These are phyloP conservation scores for Lasiodiplodia gonubiensis DNA, from an alignment of 2,329 filamentous ascomycete species.

Conservation along the genomic window DNA sequence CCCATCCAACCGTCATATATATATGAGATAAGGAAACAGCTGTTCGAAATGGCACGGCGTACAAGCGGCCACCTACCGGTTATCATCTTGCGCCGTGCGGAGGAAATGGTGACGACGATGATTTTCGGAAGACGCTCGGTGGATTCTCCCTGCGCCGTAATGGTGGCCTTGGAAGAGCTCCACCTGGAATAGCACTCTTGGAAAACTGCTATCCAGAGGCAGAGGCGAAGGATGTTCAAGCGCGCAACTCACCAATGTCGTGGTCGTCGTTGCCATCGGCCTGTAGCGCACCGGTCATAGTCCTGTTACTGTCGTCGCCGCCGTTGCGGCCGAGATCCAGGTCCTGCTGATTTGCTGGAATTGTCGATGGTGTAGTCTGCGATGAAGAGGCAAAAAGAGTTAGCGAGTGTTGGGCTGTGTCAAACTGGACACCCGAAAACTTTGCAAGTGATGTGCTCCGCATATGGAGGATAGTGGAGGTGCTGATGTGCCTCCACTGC, in stretches of 20 bases:
- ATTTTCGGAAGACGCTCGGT: not conserved
- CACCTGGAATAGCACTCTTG: not conserved
- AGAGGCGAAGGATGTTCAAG: conserved; percentile 10
- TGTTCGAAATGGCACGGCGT: not conserved
- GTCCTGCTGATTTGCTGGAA: conserved; percentile 25
- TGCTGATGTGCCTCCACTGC: conserved; percentile 15
- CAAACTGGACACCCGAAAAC: conserved; percentile 22
- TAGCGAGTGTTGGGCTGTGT: conserved; percentile 6
- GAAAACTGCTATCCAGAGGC: not conserved
- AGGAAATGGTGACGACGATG: not conserved
- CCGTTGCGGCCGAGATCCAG: conserved; percentile 24
- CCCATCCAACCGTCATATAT: conserved; percentile 4
- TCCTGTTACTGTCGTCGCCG: conserved; percentile 6
- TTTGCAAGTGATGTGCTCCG: conserved; percentile 25
- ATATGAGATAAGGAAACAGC: conserved; percentile 16
- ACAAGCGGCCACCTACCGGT: conserved; percentile 15
- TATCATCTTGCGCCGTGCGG: conserved; percentile 22
- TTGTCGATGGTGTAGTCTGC: conserved; percentile 20
- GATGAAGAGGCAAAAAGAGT: not conserved
- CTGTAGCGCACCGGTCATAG: conserved; percentile 28
- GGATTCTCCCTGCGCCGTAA: not conserved
- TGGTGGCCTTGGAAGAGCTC: not conserved
- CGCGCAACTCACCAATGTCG: conserved; percentile 28
- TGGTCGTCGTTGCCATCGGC: conserved; percentile 19
- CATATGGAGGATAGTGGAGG: conserved; percentile 2